These are phyloP conservation scores for Tuber melanosporum DNA, from an alignment of 495 filamentous ascomycete species.

Conservation along the genomic window DNA sequence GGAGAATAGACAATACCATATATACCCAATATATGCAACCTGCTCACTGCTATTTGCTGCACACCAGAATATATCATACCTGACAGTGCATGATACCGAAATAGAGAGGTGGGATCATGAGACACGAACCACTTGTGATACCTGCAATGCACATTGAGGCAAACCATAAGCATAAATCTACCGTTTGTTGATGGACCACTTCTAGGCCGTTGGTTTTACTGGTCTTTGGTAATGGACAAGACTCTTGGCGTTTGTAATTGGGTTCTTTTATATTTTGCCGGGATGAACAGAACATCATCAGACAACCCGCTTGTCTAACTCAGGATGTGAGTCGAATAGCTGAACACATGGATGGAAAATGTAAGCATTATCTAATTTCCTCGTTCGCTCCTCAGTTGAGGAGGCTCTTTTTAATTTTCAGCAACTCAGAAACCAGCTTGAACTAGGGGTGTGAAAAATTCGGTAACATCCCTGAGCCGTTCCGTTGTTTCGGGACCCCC, in stretches of 20 bases:
- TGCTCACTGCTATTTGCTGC: neutral
- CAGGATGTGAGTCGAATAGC: neutral
- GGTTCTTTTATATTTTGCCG: neutral
- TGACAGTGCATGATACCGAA: neutral
- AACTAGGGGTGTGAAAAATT: neutral
- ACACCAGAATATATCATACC: neutral
- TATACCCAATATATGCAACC: neutral
- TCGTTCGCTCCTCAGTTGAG: neutral
- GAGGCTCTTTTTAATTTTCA: neutral
- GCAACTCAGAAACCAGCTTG: neutral
- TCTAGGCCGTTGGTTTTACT: neutral
- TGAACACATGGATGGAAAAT: neutral
- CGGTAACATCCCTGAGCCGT: neutral
- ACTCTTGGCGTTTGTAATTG: neutral
- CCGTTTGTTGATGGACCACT: neutral
- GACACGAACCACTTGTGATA: neutral
- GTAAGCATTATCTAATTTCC: neutral
- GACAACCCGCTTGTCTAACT: neutral
- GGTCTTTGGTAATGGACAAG: neutral
- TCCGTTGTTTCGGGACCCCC: neutral
- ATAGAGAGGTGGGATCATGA: neutral
- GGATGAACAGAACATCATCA: neutral
- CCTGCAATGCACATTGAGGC: neutral
- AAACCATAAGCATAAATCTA: neutral
- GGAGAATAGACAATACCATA: neutral